Conservation (phyloP, 164 flowering plant species). For the Platanus orientalis region DNA sequence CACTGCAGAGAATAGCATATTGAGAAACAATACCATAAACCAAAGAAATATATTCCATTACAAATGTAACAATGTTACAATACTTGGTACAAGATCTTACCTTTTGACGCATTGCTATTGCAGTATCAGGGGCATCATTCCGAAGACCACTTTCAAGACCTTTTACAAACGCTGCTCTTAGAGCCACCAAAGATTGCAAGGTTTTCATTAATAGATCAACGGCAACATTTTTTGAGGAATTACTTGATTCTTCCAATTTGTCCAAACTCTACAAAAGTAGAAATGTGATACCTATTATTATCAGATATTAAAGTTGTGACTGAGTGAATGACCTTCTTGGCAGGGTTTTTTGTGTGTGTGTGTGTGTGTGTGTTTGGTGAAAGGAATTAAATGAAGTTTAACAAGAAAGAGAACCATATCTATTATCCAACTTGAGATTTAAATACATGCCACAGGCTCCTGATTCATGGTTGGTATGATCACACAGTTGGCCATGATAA, state of each 20-base stretch:
- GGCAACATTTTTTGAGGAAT: slow-evolving; percentile 22
- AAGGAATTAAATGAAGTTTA: no score
- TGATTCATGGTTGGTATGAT: no score
- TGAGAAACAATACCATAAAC: slow-evolving; percentile 6
- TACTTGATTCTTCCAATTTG: slow-evolving; percentile 36
- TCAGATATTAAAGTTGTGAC: slow-evolving; percentile 10
- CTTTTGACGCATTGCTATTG: slow-evolving; percentile 98
- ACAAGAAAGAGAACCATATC: no score
- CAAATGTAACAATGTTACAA: neutral
- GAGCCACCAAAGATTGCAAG: slow-evolving; percentile 48
- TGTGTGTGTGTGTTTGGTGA: no score
- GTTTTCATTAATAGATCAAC: slow-evolving; percentile 44
- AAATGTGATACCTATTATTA: neutral
- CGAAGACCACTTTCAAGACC: slow-evolving; percentile 96
- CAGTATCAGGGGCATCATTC: slow-evolving; percentile 94
- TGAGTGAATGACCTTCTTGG: no score
- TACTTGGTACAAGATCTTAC: slow-evolving; percentile 21
- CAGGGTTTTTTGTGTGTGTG: no score
- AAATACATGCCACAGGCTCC: no score
- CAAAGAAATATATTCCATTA: neutral
- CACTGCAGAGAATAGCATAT: slow-evolving; percentile 45
- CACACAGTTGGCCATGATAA: no score
- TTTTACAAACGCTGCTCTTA: slow-evolving; percentile 56
- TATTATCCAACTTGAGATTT: no score
- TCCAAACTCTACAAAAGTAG: slow-evolving; percentile 54